Evolutionary conservation across 1,284 basidiomycete genomes (phyloP), one percentile per base, ranked within the genome.

Genomic region (Anthracocystis panici-leucophaei): DNA sequence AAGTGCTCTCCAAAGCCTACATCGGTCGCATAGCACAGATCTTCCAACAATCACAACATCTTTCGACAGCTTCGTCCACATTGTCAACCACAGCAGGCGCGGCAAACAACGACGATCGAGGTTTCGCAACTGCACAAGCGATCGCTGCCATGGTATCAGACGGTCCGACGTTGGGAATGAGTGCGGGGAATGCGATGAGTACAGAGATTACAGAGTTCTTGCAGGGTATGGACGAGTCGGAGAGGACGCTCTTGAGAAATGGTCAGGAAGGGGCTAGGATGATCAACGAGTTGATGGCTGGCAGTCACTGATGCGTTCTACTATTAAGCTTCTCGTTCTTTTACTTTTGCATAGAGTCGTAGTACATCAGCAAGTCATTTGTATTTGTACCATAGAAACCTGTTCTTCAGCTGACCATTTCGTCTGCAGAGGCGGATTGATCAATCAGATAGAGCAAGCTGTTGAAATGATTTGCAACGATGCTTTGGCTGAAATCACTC

Each of bases 161-260:
- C 25, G 77, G 68, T 1, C 73, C 71, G 29, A 65, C 72, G 16
- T 46, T 78, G 12, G 77, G 75, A 8, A 69, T 72, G 67, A 69
- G 60, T n/a, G 60, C 68, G 3, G 71, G 67, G 0, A 68, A 57
- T 29, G 68, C 69, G 6, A 71, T 82, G 72, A 78, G 75, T 18
- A 61, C 74, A 4, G 81, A 82, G 56, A 74, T 81, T 48, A 65
- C 73, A 11, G 80, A 81, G 6, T 82, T 82, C 60, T 44, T 82
- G 50, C 65, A 72, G 14, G 81, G 79, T 8, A 63, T 82, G 61
- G 81, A 82, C 25, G 81, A 82, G 64, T 62, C 60, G 6, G 81
- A 82, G 57, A 56, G 71, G 31, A 6, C 25, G 2, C 42, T 79
- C 23, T 54, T 79, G 16, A 27, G 71, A 25, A 70, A 60, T 16